A percentile compares a stretch with the other conserved stretches of the same genome.
Evolutionary conservation across 441 rosid genomes (phyloP).

Genomic region (Croton setiger): DNA sequence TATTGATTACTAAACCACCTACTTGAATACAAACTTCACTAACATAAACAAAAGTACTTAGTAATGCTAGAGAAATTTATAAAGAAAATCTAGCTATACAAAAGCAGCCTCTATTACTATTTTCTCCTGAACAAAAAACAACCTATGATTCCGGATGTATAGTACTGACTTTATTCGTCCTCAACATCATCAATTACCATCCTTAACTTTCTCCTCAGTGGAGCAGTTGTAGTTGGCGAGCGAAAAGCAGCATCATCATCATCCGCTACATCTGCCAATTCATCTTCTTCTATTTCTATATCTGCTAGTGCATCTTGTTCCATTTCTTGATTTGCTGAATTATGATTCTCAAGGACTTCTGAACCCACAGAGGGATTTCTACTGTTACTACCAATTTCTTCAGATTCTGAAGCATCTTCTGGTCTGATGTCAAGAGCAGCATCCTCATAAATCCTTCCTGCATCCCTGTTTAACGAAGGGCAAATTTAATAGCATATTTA

Average conservation of each 20-base stretch:
- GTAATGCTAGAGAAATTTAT: too few relatives aligned
- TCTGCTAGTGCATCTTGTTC: conserved; percentile 54
- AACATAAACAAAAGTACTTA: too few relatives aligned
- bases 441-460: conserved; percentile 21
- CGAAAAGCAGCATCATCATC: conserved; percentile 30
- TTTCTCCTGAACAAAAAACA: too few relatives aligned
- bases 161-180: conserved; percentile 44
- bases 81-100: too few relatives aligned
- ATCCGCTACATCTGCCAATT: conserved; percentile 45
- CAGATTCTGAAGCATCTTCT: conserved; percentile 30
- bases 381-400: conserved; percentile 25
- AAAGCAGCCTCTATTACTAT: too few relatives aligned
- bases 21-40: too few relatives aligned
- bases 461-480: conserved; percentile 25
- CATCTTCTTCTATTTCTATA: too few relatives aligned
- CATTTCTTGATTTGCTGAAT: conserved; percentile 25
- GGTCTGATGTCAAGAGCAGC: conserved; percentile 14
- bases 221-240: conserved; percentile 29
- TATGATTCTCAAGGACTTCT: conserved; percentile 25
- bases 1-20: too few relatives aligned
- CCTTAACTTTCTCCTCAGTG: conserved; percentile 56
- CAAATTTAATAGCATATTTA: background rate
- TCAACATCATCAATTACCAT: conserved; percentile 64
- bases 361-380: conserved; percentile 26
- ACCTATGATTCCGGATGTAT: too few relatives aligned